Conservation (phyloP, 306 rosid species). For the Canavalia ensiformis region DNA sequence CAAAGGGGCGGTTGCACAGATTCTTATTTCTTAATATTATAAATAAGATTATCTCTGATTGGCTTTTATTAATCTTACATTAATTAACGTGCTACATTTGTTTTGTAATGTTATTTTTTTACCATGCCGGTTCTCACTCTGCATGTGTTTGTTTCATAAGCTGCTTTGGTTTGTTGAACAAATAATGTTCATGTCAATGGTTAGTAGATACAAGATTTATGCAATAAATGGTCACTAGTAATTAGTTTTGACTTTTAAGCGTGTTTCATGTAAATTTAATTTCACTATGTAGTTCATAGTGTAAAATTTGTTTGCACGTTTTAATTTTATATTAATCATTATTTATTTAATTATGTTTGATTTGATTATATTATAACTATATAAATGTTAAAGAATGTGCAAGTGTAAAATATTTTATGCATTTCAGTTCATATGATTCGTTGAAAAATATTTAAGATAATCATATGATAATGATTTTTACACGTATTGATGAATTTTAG, state of each 20-base stretch:
- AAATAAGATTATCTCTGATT: conserved; percentile 41
- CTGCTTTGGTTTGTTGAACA: conserved; percentile 13
- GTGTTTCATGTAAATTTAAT: background rate
- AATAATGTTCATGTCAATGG: conserved; percentile 43
- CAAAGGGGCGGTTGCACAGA: conserved; percentile 34
- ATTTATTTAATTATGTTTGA: too few relatives aligned
- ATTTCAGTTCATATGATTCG: too few relatives aligned
- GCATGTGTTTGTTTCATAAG: conserved; percentile 27
- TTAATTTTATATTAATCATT: too few relatives aligned
- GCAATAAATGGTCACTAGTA: background rate
- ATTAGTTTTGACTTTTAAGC: background rate
- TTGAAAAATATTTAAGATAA: too few relatives aligned
- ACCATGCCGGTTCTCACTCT: conserved; percentile 1
- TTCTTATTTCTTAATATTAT: conserved; percentile 32
- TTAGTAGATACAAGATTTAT: conserved; percentile 18
- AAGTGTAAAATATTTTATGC: too few relatives aligned
- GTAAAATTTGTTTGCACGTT: background rate
- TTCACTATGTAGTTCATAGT: background rate
- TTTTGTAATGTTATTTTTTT: conserved; percentile 36
- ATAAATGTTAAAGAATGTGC: too few relatives aligned
- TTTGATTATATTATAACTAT: too few relatives aligned
- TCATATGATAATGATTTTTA: too few relatives aligned
- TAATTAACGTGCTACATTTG: conserved; percentile 41
- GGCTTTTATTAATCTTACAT: conserved; percentile 21
- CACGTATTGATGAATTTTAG: background rate